A percentile compares a stretch with the other conserved stretches of the same genome.
Evolutionary conservation across 768 basidiomycete genomes (phyloP).

Genomic region (Lactifluus subvellereus): DNA sequence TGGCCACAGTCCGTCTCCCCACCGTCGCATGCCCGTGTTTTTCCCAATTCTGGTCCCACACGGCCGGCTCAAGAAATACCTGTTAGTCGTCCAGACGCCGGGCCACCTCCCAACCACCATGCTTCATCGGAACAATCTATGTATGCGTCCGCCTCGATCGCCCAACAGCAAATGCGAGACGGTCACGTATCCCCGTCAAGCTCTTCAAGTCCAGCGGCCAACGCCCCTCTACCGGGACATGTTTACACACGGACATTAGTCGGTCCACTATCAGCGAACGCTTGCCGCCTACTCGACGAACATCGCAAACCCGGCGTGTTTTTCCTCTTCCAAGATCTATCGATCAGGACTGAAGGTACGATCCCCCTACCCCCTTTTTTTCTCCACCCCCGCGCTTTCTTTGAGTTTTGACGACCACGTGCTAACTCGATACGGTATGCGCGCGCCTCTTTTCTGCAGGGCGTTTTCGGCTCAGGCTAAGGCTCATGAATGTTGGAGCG

Average conservation of each 20-base stretch:
- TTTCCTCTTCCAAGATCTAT: constrained; percentile 93
- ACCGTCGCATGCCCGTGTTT: constrained; percentile 13
- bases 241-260: constrained; percentile 85
- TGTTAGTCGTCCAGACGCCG: neutral
- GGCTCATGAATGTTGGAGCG: constrained; percentile 88
- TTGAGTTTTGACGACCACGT: neutral
- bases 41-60: constrained; percentile 10
- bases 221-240: constrained; percentile 52
- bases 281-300: constrained; percentile 77
- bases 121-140: constrained; percentile 23
- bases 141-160: constrained; percentile 26
- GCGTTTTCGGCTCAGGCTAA: constrained; percentile 76
- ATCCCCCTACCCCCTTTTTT: neutral
- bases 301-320: constrained; percentile 84
- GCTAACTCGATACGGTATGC: constrained; percentile 18
- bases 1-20: constrained; percentile 24
- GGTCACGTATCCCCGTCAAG: constrained; percentile 29
- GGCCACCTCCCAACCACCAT: constrained; percentile 13
- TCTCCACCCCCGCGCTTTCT: neutral
- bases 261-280: constrained; percentile 83
- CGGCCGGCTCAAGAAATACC: constrained; percentile 9
- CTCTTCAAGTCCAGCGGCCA: constrained; percentile 31
- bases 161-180: constrained; percentile 25
- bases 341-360: constrained; percentile 86
- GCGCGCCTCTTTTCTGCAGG: constrained; percentile 40